These are phyloP conservation scores for cucumber (Cucumis sativus) DNA, from an alignment of 306 rosid genomes.

Conservation along the genomic window DNA sequence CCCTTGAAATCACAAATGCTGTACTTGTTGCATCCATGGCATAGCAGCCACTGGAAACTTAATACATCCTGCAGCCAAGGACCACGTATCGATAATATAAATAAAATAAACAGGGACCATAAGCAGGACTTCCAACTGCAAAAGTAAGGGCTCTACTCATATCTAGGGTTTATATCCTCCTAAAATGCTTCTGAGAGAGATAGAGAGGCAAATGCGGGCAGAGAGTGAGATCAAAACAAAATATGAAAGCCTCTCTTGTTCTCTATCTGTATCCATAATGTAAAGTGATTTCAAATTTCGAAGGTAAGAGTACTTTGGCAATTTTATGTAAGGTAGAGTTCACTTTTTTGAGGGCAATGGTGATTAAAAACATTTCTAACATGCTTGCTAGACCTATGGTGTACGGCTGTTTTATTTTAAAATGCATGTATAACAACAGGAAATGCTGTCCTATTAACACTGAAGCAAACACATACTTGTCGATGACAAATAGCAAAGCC, in stretches of 20 bases:
- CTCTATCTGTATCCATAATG: too few relatives aligned
- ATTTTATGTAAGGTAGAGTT: neutral
- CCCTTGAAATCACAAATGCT: neutral
- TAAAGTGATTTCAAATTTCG: too few relatives aligned
- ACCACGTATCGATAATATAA: neutral
- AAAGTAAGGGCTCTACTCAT: neutral
- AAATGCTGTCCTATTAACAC: neutral
- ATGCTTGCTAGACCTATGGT: neutral
- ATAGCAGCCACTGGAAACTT: neutral
- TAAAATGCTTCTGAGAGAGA: neutral
- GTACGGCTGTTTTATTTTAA: neutral
- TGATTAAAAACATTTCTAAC: neutral
- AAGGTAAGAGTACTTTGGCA: neutral
- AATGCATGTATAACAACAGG: neutral
- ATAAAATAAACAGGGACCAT: neutral
- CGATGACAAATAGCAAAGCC: constrained; percentile 82
- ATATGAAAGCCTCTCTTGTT: too few relatives aligned
- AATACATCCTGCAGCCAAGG: neutral
- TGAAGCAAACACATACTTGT: constrained; percentile 41
- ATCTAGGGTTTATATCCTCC: neutral
- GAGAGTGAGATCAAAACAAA: neutral
- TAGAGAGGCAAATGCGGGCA: neutral
- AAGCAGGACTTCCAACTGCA: neutral
- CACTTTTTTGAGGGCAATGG: neutral
- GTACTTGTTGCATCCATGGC: neutral